phyloP scores from a whole-genome alignment of 2,329 filamentous ascomycete genomes.

The Dryadomyces quercivorus region DNA sequence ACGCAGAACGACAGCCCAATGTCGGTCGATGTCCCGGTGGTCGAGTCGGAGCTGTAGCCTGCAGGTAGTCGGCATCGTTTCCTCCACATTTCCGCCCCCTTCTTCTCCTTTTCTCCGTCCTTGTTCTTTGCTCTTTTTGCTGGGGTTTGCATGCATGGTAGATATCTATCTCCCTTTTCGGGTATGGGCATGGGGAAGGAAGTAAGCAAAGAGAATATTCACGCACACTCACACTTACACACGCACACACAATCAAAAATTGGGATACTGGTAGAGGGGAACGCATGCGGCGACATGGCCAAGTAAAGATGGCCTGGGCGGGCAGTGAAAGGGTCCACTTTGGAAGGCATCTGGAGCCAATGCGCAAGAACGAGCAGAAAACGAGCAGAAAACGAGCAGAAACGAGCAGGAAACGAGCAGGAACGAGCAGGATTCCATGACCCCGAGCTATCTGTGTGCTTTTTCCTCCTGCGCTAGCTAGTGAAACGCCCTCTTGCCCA shows the following conservation, averaged over 20 bases:
- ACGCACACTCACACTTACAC: neutral
- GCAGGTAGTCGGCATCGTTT: neutral
- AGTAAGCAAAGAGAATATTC: neutral
- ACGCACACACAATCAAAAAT: neutral
- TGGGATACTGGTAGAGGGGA: neutral
- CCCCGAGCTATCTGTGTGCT: neutral
- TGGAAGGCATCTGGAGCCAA: neutral
- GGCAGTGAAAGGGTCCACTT: neutral
- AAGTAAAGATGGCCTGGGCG: neutral
- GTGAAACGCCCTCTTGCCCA: neutral
- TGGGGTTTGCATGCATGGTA: neutral
- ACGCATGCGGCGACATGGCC: neutral
- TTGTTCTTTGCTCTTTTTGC: neutral
- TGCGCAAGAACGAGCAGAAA: neutral
- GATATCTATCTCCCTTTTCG: neutral
- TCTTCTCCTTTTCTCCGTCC: neutral
- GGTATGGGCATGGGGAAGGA: neutral
- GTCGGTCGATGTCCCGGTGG: constrained; percentile 42
- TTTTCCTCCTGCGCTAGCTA: neutral
- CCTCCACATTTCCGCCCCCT: neutral
- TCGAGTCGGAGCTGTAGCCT: constrained; percentile 40
- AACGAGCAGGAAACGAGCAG: no score
- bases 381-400: no score
- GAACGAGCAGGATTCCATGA: neutral
- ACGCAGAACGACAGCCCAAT: constrained; percentile 44